These are phyloP conservation scores for Yamadazyma insecticola DNA, from an alignment of 805 yeast species.

Conservation along the genomic window DNA sequence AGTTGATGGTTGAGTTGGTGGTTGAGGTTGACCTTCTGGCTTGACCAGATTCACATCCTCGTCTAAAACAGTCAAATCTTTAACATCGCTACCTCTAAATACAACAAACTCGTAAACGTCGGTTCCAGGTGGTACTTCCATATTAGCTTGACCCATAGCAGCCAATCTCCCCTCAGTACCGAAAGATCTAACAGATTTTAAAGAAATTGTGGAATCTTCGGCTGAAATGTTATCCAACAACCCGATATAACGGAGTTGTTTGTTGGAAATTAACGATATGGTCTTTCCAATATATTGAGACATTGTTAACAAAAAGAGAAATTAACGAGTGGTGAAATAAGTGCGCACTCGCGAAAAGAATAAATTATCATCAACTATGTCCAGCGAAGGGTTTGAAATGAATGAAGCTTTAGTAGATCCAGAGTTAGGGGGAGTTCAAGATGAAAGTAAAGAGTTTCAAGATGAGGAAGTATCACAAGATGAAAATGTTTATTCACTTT, in stretches of 20 bases:
- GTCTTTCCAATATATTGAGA: slow-evolving; percentile 91
- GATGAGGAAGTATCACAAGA: slow-evolving; percentile 7
- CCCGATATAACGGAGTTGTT: slow-evolving; percentile 86
- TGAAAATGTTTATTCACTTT: slow-evolving; percentile 18
- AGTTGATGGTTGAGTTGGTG: slow-evolving; percentile 1
- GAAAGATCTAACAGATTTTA: slow-evolving; percentile 70
- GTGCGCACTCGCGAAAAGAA: too few species aligned
- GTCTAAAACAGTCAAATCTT: slow-evolving; percentile 82
- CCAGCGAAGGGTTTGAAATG: too few species aligned
- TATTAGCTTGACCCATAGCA: slow-evolving; percentile 50
- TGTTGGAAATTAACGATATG: slow-evolving; percentile 72
- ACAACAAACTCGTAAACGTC: slow-evolving; percentile 71
- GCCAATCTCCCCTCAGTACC: slow-evolving; percentile 90
- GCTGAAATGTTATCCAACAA: slow-evolving; percentile 83
- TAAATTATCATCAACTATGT: too few species aligned
- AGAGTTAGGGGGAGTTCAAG: too few species aligned
- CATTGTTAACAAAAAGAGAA: too few species aligned
- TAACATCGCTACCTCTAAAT: slow-evolving; percentile 88
- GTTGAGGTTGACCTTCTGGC: slow-evolving; percentile 31
- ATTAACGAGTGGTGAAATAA: too few species aligned
- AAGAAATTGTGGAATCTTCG: slow-evolving; percentile 83
- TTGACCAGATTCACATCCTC: slow-evolving; percentile 58
- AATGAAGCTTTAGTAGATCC: too few species aligned
- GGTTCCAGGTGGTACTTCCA: slow-evolving; percentile 68
- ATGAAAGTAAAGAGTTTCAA: not conserved